Evolutionary conservation across 2,329 filamentous ascomycete genomes (phyloP), one percentile per base, ranked within the genome.

Genomic region (Camillea tinctor): DNA sequence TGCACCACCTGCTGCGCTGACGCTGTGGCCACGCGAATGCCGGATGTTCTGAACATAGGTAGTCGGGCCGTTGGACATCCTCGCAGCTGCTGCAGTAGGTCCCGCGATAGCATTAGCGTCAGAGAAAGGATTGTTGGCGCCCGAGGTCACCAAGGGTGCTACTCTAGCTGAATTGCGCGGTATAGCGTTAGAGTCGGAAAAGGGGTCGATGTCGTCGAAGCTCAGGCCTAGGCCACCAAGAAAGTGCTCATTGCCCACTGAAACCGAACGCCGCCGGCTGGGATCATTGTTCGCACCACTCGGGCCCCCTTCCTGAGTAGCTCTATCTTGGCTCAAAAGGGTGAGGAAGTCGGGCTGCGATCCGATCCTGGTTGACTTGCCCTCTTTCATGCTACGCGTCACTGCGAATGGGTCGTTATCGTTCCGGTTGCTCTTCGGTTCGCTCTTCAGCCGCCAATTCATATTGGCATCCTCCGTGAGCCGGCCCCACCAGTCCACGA

Each of bases 41-140:
- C 79, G 78, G 5, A 80, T 74, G 52, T 80, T 75, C n/a, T 77
- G 75, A 1, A 81, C 74, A 62, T 84, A 84, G 0, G 74, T 79
- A 11, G 74, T 68, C 8, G 66, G 66, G 2, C 63, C 66, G 3
- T 60, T 59, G 13, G 50, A n/a, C 17, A 9, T 30, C 26, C 26
- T 30, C 26, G 26, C 26, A 11, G 49, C 57, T 9, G 74, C 73
- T 11, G 72, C 74, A 11, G 66, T 54, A 30, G 70, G 69, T 5
- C 68, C 61, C 54, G 58, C 66, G 24, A 81, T 74, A 13, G 80
- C 80, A 62, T 84, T 80, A 9, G 71, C 69, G 58, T 85, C 82
- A 4, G 77, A 77, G 64, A 85, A 85, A 2, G 81, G 81, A 57
- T 81, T 77, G 55, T 75, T 74, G 9, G 69, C 57, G 11, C 71